phyloP scores from a whole-genome alignment of 345 rosid genomes.

The Salix udensis region DNA sequence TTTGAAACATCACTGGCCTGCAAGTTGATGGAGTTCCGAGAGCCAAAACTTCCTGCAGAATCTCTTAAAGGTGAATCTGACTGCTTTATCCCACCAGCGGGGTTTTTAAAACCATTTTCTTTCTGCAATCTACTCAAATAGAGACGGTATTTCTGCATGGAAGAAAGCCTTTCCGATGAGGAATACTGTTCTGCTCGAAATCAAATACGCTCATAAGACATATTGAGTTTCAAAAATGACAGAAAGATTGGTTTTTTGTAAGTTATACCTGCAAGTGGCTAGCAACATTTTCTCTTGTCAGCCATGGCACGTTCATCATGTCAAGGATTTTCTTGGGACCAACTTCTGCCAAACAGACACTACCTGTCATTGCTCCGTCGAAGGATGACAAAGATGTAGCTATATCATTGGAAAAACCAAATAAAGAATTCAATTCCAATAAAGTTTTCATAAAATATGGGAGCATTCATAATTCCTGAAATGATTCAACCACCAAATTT shows the following conservation, averaged over 20 bases:
- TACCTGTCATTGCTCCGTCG: slow-evolving; percentile 24
- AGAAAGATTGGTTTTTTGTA: neutral
- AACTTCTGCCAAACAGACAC: slow-evolving; percentile 70
- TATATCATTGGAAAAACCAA: slow-evolving; percentile 21
- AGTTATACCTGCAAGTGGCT: slow-evolving; percentile 82
- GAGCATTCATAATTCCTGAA: neutral
- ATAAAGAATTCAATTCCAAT: slow-evolving; percentile 7
- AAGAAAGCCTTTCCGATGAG: slow-evolving; percentile 7
- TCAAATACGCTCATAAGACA: neutral
- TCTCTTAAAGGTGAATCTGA: slow-evolving; percentile 52
- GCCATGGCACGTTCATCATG: slow-evolving; percentile 93
- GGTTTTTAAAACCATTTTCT: slow-evolving; percentile 49
- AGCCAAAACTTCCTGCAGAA: slow-evolving; percentile 30
- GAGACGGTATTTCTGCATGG: slow-evolving; percentile 87
- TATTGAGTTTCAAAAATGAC: neutral
- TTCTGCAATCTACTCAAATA: slow-evolving; percentile 81
- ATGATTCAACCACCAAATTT: neutral
- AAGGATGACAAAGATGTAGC: slow-evolving; percentile 21
- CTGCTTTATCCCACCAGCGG: slow-evolving; percentile 48
- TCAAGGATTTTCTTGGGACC: slow-evolving; percentile 96
- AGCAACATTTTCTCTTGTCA: slow-evolving; percentile 93
- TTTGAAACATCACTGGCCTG: slow-evolving; percentile 34
- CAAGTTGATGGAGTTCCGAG: slow-evolving; percentile 39
- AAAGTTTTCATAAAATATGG: neutral
- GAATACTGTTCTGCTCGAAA: neutral